These are phyloP conservation scores for Xerocomus brunneocitrinus DNA, from an alignment of 768 basidiomycete genomes.

Conservation along the genomic window DNA sequence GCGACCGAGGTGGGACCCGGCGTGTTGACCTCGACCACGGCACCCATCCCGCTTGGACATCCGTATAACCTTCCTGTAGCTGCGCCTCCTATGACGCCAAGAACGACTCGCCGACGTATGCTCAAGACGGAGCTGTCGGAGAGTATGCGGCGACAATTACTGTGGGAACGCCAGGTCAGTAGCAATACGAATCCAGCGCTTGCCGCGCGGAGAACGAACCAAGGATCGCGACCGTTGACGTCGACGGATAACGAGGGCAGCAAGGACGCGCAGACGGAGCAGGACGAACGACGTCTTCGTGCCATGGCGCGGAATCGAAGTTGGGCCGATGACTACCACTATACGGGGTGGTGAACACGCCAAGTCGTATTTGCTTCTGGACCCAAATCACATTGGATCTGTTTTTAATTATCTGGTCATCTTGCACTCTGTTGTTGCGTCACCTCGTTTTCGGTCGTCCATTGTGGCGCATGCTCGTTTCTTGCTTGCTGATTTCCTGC, in stretches of 20 bases:
- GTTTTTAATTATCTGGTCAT: conserved; percentile 20
- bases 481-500: conserved; percentile 13
- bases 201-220: conserved; percentile 26
- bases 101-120: conserved; percentile 82
- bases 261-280: conserved; percentile 13
- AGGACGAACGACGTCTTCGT: conserved; percentile 39
- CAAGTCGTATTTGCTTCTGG: conserved; percentile 1
- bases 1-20: conserved; percentile 16
- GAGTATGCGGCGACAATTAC: conserved; percentile 70
- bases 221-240: conserved; percentile 33
- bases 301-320: conserved; percentile 59
- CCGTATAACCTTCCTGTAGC: conserved; percentile 73
- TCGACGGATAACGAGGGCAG: conserved; percentile 23
- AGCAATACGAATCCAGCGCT: conserved; percentile 43
- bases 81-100: conserved; percentile 69
- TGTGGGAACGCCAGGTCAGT: conserved; percentile 77
- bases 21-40: conserved; percentile 29
- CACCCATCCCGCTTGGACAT: conserved; percentile 56
- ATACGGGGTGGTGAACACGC: conserved; percentile 53
- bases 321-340: conserved; percentile 67
- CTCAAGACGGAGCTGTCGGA: conserved; percentile 82
- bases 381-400: conserved; percentile 12
- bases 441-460: conserved; percentile 13
- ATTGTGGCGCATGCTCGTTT: conserved; percentile 20
- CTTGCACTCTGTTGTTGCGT: conserved; percentile 18